Base-by-base conservation (phyloP, 2,329 filamentous ascomycete genomes). In the Colletotrichum tofieldiae region DNA sequence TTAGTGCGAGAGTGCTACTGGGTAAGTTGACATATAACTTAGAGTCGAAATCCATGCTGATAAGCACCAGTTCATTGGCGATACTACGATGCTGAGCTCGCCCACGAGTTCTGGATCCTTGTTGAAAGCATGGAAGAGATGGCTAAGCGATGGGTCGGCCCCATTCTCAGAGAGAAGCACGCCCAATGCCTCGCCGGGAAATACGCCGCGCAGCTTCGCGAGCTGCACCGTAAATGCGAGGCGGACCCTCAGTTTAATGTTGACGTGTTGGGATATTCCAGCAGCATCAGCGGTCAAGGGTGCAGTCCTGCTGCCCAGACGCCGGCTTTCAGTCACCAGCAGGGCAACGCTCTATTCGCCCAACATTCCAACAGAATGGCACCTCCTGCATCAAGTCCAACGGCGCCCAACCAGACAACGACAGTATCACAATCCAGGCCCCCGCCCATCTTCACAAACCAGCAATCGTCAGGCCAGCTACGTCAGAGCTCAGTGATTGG, bases 1-100 rank as follows among this genome's bases (percentile, higher is more conserved):
- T 87, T 11, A 84, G 82, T n/a, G 85, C 80, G 0, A 78, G 85
- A 12, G 81, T 85, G 4, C 76, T 87, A 0, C 77, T 87, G 18
- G 69, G 75, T 75, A 65, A 29, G 65, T 47, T 5, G 7, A 41
- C 11, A 1, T 12, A 0, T 1, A 8, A 8, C 20, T 20, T 18
- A 12, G 7, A 54, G 1, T 41, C 6, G 5, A 55, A 4, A 3
- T 16, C 8, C 5, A n/a, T 16, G 26, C 39, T 73, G 26, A 73
- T n/a, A 5, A 6, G 9, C 4, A 4, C 0, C 12, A 76, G 79
- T 80, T 0, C 81, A 81, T 65, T 76, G 78, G 65, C 76, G 79
- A 9, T 79, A 77, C 52, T 77, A 75, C 76, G 65, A 74, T 45
- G 43, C 73, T 60, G 62, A 73, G 0, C 18, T 76, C 72, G 61